Evolutionary conservation across 1,284 basidiomycete genomes (phyloP).

Genomic region (Moesziomyces sp.): DNA sequence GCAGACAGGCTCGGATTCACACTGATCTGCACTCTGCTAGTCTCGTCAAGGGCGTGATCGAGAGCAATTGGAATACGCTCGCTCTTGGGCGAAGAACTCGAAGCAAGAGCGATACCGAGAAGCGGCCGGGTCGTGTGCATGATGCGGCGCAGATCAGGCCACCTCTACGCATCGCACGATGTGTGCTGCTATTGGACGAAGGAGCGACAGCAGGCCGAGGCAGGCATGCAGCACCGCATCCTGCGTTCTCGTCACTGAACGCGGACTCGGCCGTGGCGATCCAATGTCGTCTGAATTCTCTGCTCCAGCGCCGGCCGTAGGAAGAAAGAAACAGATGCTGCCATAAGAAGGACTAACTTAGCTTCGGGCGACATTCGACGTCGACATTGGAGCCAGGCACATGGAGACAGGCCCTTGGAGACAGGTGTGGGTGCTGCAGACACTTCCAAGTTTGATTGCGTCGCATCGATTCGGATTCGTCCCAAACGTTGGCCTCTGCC

Average conservation of each 20-base stretch:
- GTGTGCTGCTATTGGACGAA: background rate
- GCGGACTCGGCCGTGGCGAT: background rate
- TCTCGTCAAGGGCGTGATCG: too few species aligned
- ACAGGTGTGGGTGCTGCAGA: background rate
- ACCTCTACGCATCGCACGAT: background rate
- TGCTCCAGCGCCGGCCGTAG: background rate
- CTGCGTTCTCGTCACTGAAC: too few species aligned
- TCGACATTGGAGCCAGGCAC: background rate
- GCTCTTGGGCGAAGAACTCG: too few species aligned
- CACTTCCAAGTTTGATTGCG: background rate
- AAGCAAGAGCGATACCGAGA: too few species aligned
- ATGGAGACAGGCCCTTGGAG: too few species aligned
- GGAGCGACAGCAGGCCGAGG: background rate
- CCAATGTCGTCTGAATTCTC: background rate
- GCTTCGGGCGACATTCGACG: background rate
- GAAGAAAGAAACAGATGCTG: background rate
- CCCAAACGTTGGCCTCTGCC: background rate
- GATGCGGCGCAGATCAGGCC: slow-evolving; percentile 1
- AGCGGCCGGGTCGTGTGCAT: background rate
- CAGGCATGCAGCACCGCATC: background rate
- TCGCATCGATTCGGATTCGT: background rate
- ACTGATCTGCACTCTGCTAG: too few species aligned
- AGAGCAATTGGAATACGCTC: too few species aligned
- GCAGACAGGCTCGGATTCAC: too few species aligned
- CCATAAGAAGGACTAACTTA: background rate